phyloP scores from a whole-genome alignment of 345 rosid genomes.

The Eucalyptus erythrocorys region DNA sequence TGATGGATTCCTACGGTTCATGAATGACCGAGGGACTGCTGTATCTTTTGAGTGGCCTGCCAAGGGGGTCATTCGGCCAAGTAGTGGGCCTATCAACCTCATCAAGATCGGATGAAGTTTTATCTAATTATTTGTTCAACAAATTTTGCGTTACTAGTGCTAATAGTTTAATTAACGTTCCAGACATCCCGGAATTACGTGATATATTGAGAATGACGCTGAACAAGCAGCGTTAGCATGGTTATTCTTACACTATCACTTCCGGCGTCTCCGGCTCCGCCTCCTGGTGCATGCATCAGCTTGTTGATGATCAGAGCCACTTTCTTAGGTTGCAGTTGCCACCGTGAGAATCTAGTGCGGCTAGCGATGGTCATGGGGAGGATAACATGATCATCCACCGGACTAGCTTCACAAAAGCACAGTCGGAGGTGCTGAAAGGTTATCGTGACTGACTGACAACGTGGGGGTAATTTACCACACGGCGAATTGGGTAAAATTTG shows the following conservation, averaged over 20 bases:
- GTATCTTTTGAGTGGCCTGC: not conserved
- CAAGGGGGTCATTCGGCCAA: not conserved
- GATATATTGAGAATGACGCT: not conserved
- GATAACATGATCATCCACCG: not conserved
- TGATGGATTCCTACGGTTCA: not conserved
- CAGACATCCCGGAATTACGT: not conserved
- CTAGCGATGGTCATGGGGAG: not conserved
- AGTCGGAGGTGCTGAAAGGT: constrained; percentile 27
- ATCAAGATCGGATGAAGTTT: not conserved
- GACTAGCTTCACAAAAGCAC: constrained; percentile 9
- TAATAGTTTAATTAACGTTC: not conserved
- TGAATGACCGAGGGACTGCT: not conserved
- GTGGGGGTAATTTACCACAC: constrained; percentile 48
- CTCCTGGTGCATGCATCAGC: not conserved
- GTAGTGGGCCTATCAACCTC: not conserved
- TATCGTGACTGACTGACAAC: constrained; percentile 24
- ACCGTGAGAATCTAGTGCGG: not conserved
- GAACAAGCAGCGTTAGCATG: not conserved
- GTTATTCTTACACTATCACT: not conserved
- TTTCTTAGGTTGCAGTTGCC: not conserved
- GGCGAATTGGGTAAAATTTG: not conserved
- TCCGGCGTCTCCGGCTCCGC: not conserved
- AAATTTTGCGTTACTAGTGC: not conserved
- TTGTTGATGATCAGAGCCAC: not conserved
- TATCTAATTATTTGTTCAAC: not conserved